Evolutionary conservation across 202 grass and related monocot genomes (phyloP).

Genomic region (Hordeum pubiflorum): DNA sequence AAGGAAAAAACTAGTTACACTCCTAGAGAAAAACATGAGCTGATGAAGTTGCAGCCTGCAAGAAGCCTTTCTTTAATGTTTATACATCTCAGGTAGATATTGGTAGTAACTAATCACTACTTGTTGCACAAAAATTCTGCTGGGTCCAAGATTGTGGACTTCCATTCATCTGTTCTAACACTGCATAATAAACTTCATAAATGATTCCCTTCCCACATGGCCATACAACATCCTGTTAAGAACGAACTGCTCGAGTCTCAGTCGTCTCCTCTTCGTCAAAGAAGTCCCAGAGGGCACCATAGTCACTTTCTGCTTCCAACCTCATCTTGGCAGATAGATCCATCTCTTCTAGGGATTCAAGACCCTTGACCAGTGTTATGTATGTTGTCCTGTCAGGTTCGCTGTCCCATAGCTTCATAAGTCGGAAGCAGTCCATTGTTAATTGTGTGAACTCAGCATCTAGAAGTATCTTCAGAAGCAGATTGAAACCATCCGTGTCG

Average conservation of each 20-base stretch:
- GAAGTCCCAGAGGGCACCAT: slow-evolving; percentile 49
- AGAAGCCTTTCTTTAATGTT: not conserved
- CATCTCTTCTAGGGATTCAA: slow-evolving; percentile 53
- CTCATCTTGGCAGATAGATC: slow-evolving; percentile 43
- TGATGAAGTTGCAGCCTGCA: not conserved
- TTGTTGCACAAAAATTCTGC: not conserved
- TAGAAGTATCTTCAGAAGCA: slow-evolving; percentile 52
- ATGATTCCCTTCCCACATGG: not conserved
- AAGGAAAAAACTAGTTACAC: not conserved
- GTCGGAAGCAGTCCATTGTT: slow-evolving; percentile 70
- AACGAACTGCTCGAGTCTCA: slow-evolving; percentile 9
- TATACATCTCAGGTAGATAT: not conserved
- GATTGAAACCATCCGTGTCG: slow-evolving; percentile 70
- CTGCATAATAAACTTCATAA: not conserved
- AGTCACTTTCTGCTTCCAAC: slow-evolving; percentile 56
- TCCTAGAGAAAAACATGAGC: not conserved
- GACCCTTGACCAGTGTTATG: slow-evolving; percentile 47
- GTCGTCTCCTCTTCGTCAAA: slow-evolving; percentile 37
- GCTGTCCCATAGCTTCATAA: slow-evolving; percentile 76
- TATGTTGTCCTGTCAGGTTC: slow-evolving; percentile 72
- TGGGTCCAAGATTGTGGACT: not conserved
- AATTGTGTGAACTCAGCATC: slow-evolving; percentile 50
- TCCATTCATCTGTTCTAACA: not conserved
- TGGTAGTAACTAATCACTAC: slow-evolving; percentile 6
- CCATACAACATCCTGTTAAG: slow-evolving; percentile 16